phyloP scores from a whole-genome alignment of 352 stramenopile genomes.

The Pythium insidiosum region DNA sequence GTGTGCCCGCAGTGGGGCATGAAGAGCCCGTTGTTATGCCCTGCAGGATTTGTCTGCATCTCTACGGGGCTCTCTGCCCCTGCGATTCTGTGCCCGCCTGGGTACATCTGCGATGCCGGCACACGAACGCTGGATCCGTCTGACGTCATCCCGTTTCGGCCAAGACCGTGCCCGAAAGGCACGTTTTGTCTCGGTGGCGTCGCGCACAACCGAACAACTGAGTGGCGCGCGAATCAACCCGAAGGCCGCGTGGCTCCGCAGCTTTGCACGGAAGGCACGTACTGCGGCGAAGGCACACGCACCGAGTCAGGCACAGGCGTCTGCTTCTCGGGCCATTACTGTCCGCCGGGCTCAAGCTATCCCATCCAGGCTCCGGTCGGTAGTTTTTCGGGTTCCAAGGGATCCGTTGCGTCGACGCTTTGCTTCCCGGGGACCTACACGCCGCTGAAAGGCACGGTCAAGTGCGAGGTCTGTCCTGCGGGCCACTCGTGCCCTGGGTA shows the following conservation, averaged over 20 bases:
- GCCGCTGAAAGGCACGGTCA: slow-evolving; percentile 78
- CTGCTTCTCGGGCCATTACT: slow-evolving; percentile 96
- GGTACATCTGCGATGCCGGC: slow-evolving; percentile 91
- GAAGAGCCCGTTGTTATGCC: slow-evolving; percentile 72
- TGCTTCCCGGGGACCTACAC: slow-evolving; percentile 97
- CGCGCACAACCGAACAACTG: slow-evolving; percentile 84
- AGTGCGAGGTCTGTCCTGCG: slow-evolving; percentile 90
- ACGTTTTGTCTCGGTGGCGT: slow-evolving; percentile 96
- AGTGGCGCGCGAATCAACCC: slow-evolving; percentile 87
- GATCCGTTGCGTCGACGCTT: slow-evolving; percentile 89
- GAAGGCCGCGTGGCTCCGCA: slow-evolving; percentile 86
- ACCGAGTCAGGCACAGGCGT: slow-evolving; percentile 68
- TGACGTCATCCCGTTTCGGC: slow-evolving; percentile 60
- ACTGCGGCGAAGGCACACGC: slow-evolving; percentile 82
- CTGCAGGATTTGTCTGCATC: slow-evolving; percentile 94
- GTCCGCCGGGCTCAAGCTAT: slow-evolving; percentile 80
- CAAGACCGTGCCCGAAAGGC: slow-evolving; percentile 83
- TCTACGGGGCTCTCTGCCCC: slow-evolving; percentile 87
- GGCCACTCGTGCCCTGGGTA: slow-evolving; percentile 92
- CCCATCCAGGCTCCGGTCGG: slow-evolving; percentile 90
- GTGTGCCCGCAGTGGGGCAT: slow-evolving; percentile 89
- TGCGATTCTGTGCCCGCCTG: slow-evolving; percentile 88
- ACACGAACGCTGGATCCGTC: slow-evolving; percentile 90
- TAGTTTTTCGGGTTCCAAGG: slow-evolving; percentile 82
- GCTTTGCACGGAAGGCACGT: slow-evolving; percentile 93